Base-by-base conservation (phyloP, 1,284 basidiomycete genomes). In the Microbotryum saponariae region DNA sequence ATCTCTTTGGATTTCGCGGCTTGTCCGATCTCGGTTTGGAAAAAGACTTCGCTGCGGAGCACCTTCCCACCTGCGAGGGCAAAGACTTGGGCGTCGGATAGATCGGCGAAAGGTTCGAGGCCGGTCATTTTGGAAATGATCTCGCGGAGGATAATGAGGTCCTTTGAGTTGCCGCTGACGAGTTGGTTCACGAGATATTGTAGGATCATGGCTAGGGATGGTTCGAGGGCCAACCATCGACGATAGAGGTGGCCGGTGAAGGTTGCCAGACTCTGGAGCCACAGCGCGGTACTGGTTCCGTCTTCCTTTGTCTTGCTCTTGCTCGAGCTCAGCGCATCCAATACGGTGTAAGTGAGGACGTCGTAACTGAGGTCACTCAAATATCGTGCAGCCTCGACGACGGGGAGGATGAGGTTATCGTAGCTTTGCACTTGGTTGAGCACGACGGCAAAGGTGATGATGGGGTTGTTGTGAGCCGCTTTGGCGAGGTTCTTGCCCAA, bases 341-440 rank as follows among this genome's bases (percentile, higher is more conserved):
- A 78, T 63, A 97, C 82, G 58, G 89, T 82, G 73, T 87, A 98
- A 7, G 91, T 84, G 23, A 97, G 82, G 16, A 97, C 88, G 73
- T 98, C 96, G 73, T 92, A 94, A 29, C 90, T 90, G 81, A 98
- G 87, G 65, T 85, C 85, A 2, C 89, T 91, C 64, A 93, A 83
- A 77, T 89, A 96, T 72, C 88, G 82, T 68, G 92, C 81, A n/a
- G 87, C 86, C 69, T 92, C 90, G 46, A 97, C 88, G 59, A 98
- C 86, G 37, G 91, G 89, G 51, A 83, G 82, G 20, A 91, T 91
- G 64, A 98, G 79, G 75, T 97, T 99, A 72, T 96, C 90, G 73
- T 98, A 99, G 21, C 91, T 86, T 85, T 93, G 93, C 62, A 97
- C 88, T 77, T 98, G 96, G 68, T 87, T 86, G 56, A 98, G 85